Percentiles rank a stretch among this genome's conserved stretches.
Conservation (phyloP, 140 eudicot species). For the Bidens hawaiensis region DNA sequence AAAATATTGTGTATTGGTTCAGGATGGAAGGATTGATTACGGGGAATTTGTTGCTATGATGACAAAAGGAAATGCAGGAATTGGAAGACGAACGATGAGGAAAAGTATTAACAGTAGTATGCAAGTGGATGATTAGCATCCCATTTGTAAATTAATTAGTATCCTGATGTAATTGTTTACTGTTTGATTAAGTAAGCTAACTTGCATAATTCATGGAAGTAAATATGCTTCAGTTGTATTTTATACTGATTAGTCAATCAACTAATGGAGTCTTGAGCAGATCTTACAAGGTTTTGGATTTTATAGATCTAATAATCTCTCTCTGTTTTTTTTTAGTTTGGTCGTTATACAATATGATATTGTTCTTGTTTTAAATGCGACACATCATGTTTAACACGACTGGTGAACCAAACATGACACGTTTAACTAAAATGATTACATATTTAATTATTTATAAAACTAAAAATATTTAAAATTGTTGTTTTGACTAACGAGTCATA, state of each 20-base stretch:
- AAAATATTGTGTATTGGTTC: conserved; percentile 5
- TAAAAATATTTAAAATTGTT: no score
- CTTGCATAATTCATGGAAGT: not conserved
- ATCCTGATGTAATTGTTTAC: not conserved
- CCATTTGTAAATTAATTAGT: not conserved
- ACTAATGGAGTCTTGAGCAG: not conserved
- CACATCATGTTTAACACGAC: no score
- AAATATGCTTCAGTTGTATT: conserved; percentile 6
- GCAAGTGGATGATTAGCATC: conserved; percentile 39
- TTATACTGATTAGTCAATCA: not conserved
- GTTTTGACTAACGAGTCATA: no score
- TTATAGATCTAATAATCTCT: not conserved
- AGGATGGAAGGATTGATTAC: conserved; percentile 93
- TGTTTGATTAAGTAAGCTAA: conserved; percentile 9
- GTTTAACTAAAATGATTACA: no score
- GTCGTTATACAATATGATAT: not conserved
- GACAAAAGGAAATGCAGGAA: conserved; percentile 84
- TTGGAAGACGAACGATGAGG: conserved; percentile 93
- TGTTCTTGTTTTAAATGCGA: not conserved
- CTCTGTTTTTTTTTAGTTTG: not conserved
- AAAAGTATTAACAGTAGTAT: conserved; percentile 77
- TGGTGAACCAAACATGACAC: no score
- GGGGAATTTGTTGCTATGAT: conserved; percentile 96
- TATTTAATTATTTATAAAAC: no score
- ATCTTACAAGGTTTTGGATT: not conserved